These are phyloP conservation scores for Plasmopara halstedii DNA, from an alignment of 352 stramenopile genomes.

Conservation along the genomic window DNA sequence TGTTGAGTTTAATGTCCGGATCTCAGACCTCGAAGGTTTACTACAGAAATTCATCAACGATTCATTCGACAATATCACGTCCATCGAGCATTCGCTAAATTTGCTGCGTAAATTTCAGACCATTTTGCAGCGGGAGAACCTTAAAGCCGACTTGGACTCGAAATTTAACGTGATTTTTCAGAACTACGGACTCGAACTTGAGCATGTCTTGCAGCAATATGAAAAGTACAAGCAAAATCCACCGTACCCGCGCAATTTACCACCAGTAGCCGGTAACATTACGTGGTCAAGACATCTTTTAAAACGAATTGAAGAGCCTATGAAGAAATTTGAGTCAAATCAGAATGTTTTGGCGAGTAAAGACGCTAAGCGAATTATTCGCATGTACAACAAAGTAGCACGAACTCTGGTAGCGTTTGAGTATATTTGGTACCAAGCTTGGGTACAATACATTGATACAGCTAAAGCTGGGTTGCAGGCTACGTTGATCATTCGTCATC, in stretches of 20 bases:
- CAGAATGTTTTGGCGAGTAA: conserved; percentile 96
- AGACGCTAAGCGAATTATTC: conserved; percentile 97
- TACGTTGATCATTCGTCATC: conserved; percentile 98
- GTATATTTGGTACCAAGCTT: conserved; percentile 99
- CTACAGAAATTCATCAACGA: conserved; percentile 99
- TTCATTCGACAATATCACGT: conserved; percentile 98
- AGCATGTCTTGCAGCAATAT: conserved; percentile 97
- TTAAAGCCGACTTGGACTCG: conserved; percentile 97
- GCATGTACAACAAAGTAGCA: conserved; percentile 99
- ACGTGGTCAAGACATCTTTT: conserved; percentile 96
- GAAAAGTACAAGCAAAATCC: conserved; percentile 98
- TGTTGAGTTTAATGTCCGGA: conserved; percentile 93
- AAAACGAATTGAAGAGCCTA: conserved; percentile 98
- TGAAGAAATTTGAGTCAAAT: conserved; percentile 99
- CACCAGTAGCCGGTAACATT: conserved; percentile 97
- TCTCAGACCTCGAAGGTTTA: conserved; percentile 93
- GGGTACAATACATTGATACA: conserved; percentile 96
- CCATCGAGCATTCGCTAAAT: conserved; percentile 95
- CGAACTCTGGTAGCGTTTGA: conserved; percentile 97
- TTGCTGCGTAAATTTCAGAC: conserved; percentile 96
- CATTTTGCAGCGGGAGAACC: conserved; percentile 95
- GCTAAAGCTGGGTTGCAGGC: conserved; percentile 96
- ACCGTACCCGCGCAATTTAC: conserved; percentile 94
- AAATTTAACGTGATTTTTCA: conserved; percentile 99
- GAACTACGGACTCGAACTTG: conserved; percentile 97